Evolutionary conservation across 352 stramenopile species (phyloP).

Genomic region (Phytophthora tubulina): DNA sequence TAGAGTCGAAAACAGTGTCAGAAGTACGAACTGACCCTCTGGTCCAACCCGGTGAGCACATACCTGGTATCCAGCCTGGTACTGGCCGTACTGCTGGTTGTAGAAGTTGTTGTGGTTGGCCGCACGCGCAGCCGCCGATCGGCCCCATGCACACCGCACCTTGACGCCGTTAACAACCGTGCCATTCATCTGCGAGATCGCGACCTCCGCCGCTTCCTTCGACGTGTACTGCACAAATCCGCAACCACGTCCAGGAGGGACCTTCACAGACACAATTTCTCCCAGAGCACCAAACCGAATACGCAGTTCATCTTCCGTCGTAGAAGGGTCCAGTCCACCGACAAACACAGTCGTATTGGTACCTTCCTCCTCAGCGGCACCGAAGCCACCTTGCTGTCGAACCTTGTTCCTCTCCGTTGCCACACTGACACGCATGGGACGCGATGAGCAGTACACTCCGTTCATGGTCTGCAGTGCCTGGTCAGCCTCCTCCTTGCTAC

Average conservation of each 20-base stretch:
- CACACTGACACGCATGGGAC: constrained; percentile 91
- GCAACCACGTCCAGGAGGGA: constrained; percentile 84
- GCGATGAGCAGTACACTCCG: constrained; percentile 87
- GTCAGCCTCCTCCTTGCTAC: constrained; percentile 88
- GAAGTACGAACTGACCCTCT: background rate
- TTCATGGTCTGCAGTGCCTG: constrained; percentile 92
- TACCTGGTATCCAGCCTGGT: constrained; percentile 59
- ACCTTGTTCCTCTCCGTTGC: constrained; percentile 85
- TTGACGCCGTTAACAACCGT: constrained; percentile 80
- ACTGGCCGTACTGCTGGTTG: constrained; percentile 66
- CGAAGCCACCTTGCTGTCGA: constrained; percentile 42
- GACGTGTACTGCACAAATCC: constrained; percentile 92
- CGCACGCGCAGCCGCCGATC: constrained; percentile 70
- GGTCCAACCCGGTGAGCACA: background rate
- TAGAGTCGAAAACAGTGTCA: constrained; percentile 12
- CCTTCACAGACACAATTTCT: constrained; percentile 62
- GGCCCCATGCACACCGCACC: constrained; percentile 91
- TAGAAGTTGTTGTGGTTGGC: constrained; percentile 50
- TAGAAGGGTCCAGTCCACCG: constrained; percentile 83
- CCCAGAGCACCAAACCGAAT: constrained; percentile 82
- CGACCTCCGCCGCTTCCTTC: constrained; percentile 85
- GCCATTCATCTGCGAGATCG: constrained; percentile 92
- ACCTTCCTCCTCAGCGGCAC: constrained; percentile 59
- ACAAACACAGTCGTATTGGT: constrained; percentile 94
- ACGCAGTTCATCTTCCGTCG: constrained; percentile 88